A percentile compares a stretch with the other conserved stretches of the same genome.
Evolutionary conservation across 1,139 yeast species (phyloP).

Genomic region (Candida glucosophila): DNA sequence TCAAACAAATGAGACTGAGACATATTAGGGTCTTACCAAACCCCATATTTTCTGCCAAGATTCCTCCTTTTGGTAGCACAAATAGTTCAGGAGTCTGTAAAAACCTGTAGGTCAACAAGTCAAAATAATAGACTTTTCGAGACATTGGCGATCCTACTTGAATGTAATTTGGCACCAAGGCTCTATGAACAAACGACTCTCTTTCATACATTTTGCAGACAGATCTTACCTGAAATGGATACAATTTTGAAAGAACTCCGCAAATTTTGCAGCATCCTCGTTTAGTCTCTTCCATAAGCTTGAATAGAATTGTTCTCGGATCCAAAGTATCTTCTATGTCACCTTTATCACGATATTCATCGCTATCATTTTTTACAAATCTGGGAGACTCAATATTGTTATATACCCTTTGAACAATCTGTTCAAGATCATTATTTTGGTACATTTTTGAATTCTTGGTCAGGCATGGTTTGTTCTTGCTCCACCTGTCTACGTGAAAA

Average conservation of each 20-base stretch:
- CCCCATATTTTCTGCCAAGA: constrained; percentile 73
- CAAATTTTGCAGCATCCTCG: constrained; percentile 15
- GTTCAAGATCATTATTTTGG: constrained; percentile 11
- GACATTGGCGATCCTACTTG: constrained; percentile 15
- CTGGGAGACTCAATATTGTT: constrained; percentile 33
- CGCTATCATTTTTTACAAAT: no score
- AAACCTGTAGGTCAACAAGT: constrained; percentile 20
- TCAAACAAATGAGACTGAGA: constrained; percentile 47
- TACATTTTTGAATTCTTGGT: no score
- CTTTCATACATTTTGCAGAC: constrained; percentile 49
- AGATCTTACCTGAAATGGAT: constrained; percentile 51
- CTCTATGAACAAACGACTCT: constrained; percentile 29
- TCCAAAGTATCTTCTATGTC: no score
- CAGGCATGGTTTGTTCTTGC: constrained; percentile 5
- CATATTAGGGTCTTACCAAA: constrained; percentile 65
- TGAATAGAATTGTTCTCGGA: no score
- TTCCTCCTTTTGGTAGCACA: constrained; percentile 53
- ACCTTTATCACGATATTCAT: constrained; percentile 6
- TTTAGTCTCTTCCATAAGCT: constrained; percentile 1
- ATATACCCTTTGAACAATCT: no score
- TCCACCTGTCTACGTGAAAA: constrained; percentile 28
- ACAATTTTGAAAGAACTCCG: constrained; percentile 45
- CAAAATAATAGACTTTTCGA: constrained; percentile 19
- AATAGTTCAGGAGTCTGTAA: constrained; percentile 29
- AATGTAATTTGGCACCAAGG: constrained; percentile 38